Base-by-base conservation (phyloP, 192 early-diverging fungal species). In the Podochytrium sp. region DNA sequence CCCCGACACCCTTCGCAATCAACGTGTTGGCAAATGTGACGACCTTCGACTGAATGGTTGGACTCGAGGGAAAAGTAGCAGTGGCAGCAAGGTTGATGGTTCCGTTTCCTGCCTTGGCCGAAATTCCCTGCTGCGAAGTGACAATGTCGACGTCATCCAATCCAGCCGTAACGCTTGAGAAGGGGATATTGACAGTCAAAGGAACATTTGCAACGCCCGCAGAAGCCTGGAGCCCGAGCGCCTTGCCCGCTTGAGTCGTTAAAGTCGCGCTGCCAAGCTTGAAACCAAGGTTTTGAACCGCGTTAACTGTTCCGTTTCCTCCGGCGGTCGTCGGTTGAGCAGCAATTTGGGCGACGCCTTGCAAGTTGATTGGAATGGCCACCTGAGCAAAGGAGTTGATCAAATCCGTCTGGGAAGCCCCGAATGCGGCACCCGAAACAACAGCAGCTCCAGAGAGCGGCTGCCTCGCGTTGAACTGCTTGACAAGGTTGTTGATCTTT, bases 371-470 rank as follows among this genome's bases (percentile, higher is more conserved):
- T 18, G 49, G 51, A 23, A 70, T 23, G 16, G 27, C 12, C 30
- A 70, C 65, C 23, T 59, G 47, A 16, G 65, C 50, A 3, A 76
- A 69, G 35, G 64, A 5, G 52, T 68, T 67, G 53, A 76, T 76
- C 16, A 65, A 40, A 40, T 76, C 74, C 16, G 1, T 20, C 16
- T 5, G 18, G 3, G 74, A 76, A 0, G 39, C 25, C 3, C 74
- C 74, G 25, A 76, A 33, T n/a, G 52, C 56, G 1, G 68, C 34
- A 32, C 65, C 65, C 2, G 65, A 68, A 25, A 76, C 34, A 55
- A 49, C 56, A 4, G 68, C 29, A 25, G 37, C 59, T 37, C 74
- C 74, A n/a, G 74, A 53, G 25, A 76, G 65, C 35, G 29, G 61
- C 35, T 68, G 6, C 27, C 57, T 73, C 32, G 23, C 52, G 40